Percentiles rank a stretch among this genome's conserved stretches.
Conservation (phyloP, 2,329 filamentous ascomycete genomes). For the Diaporthe sp. region DNA sequence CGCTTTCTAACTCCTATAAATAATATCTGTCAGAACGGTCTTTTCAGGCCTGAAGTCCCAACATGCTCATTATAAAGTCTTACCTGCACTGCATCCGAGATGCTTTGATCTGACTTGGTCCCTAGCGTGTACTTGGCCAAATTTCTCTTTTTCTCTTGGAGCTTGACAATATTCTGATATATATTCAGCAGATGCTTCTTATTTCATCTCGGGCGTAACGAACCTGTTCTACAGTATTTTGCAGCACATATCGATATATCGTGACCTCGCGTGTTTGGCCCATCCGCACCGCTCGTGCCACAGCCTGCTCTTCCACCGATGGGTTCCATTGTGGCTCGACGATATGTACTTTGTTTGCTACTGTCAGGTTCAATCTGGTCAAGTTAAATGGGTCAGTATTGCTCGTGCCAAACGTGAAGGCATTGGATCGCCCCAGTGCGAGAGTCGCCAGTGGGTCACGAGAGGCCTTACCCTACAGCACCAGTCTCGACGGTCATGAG, state of each 20-base stretch:
- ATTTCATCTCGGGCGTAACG: neutral
- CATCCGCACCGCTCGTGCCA: constrained; percentile 62
- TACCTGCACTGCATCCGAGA: constrained; percentile 16
- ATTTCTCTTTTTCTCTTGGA: constrained; percentile 21
- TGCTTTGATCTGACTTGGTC: neutral
- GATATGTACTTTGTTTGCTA: constrained; percentile 63
- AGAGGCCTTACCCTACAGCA: constrained; percentile 58
- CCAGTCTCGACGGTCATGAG: constrained; percentile 70
- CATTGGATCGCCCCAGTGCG: neutral
- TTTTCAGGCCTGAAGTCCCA: too few relatives aligned
- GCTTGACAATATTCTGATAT: constrained; percentile 2
- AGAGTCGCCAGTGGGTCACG: neutral
- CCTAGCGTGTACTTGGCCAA: neutral
- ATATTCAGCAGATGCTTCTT: neutral
- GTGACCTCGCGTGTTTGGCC: constrained; percentile 59
- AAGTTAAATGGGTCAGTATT: neutral
- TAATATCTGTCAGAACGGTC: neutral
- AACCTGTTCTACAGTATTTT: constrained; percentile 60
- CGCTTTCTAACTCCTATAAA: neutral
- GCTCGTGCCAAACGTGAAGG: neutral
- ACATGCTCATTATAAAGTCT: too few relatives aligned
- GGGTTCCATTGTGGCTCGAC: constrained; percentile 70
- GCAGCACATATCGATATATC: constrained; percentile 61
- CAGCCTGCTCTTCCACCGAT: constrained; percentile 64
- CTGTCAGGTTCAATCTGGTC: constrained; percentile 60